Evolutionary conservation across 73 alveolate genomes (phyloP).

Genomic region (Uronychia binucleata): DNA sequence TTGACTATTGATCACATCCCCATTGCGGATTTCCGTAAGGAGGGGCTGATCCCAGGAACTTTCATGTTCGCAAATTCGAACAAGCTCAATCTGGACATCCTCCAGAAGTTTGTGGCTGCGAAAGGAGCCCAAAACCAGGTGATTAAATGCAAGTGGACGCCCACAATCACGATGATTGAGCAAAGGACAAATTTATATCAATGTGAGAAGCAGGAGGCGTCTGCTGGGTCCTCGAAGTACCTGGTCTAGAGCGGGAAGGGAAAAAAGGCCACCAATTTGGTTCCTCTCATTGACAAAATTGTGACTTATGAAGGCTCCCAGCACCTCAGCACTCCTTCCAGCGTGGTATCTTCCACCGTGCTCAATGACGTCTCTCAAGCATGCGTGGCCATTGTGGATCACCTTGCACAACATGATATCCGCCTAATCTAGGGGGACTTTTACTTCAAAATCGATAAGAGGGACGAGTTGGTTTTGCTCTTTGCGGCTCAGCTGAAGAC

Average conservation of each 20-base stretch:
- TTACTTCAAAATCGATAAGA: slow-evolving; percentile 33
- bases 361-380: slow-evolving; percentile 24
- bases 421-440: slow-evolving; percentile 15
- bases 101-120: neutral
- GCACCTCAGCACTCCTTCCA: slow-evolving; percentile 12
- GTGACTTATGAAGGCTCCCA: slow-evolving; percentile 37
- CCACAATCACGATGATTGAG: neutral
- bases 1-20: neutral
- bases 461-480: slow-evolving; percentile 15
- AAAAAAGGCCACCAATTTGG: no score
- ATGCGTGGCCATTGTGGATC: slow-evolving; percentile 11
- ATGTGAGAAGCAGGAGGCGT: neutral
- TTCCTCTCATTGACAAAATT: slow-evolving; percentile 2
- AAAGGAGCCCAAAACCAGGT: neutral
- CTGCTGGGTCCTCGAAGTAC: no score
- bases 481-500: slow-evolving; percentile 14
- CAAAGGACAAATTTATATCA: neutral
- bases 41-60: neutral
- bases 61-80: neutral
- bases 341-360: slow-evolving; percentile 15
- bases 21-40: neutral
- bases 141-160: neutral
- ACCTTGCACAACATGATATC: slow-evolving; percentile 5
- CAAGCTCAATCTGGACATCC: neutral
- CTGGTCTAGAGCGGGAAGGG: no score